A percentile compares a stretch with the other conserved stretches of the same genome.
These are phyloP conservation scores for Aspergillus sclerotiicarbonarius DNA, from an alignment of 495 filamentous ascomycete genomes.

Conservation along the genomic window DNA sequence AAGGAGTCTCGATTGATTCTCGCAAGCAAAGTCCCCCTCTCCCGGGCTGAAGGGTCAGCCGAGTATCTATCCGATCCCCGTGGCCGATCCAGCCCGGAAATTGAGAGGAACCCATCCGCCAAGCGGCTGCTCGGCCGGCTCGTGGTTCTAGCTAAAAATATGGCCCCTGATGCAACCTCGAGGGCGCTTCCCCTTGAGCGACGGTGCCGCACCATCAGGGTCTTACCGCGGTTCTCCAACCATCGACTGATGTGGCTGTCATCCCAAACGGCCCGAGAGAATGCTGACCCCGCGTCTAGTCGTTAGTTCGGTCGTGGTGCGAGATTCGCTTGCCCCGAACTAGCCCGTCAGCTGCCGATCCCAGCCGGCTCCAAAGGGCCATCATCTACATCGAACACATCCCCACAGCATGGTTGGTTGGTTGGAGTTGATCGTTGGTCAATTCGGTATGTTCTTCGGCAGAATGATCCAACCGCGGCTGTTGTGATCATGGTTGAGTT, in stretches of 20 bases:
- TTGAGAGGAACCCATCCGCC: not conserved
- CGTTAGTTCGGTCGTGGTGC: not conserved
- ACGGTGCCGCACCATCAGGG: constrained; percentile 11
- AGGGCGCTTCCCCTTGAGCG: not conserved
- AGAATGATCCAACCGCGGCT: no score
- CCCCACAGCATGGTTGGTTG: no score
- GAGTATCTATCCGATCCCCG: not conserved
- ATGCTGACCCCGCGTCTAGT: not conserved
- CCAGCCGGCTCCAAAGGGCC: no score
- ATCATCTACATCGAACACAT: no score
- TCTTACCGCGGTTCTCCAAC: constrained; percentile 16
- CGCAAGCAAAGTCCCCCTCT: not conserved
- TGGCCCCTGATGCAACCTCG: constrained; percentile 14
- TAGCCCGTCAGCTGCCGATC: no score
- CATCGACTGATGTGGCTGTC: constrained; percentile 11
- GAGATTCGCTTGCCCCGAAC: not conserved
- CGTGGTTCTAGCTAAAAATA: not conserved
- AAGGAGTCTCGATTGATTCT: not conserved
- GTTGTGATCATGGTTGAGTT: no score
- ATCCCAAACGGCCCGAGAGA: constrained; percentile 6
- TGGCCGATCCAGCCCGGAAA: not conserved
- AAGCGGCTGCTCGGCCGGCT: not conserved
- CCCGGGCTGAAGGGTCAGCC: no score
- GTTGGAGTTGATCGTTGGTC: no score
- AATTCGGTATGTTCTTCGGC: no score